Conservation (phyloP, 805 yeast genomes). For the Sugiyamaella marilandica region DNA sequence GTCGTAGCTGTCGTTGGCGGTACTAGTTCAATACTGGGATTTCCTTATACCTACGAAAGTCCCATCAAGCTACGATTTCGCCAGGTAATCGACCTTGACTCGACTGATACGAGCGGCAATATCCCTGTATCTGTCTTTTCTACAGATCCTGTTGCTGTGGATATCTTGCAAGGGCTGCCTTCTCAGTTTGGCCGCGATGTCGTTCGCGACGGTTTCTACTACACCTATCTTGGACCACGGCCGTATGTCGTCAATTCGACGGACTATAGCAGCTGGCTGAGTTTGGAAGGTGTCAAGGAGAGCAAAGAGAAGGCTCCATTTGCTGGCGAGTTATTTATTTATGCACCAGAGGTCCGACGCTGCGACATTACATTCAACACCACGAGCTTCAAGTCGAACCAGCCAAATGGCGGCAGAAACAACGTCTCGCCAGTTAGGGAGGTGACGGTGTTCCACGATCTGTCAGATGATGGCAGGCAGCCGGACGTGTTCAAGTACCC, state of each 20-base stretch:
- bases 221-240: conserved; percentile 47
- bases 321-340: conserved; percentile 55
- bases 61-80: conserved; percentile 73
- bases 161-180: conserved; percentile 58
- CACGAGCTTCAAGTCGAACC: conserved; percentile 36
- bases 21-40: conserved; percentile 30
- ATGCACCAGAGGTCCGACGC: conserved; percentile 56
- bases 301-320: conserved; percentile 33
- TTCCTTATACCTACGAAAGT: conserved; percentile 55
- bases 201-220: conserved; percentile 34
- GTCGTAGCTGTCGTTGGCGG: conserved; percentile 38
- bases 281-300: conserved; percentile 46
- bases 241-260: conserved; percentile 45
- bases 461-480: background rate
- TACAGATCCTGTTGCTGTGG: conserved; percentile 44
- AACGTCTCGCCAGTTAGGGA: conserved; percentile 56
- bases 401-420: conserved; percentile 27
- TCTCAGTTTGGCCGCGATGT: conserved; percentile 41
- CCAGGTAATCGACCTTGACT: conserved; percentile 52
- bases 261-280: conserved; percentile 41
- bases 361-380: conserved; percentile 61
- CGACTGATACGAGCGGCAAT: conserved; percentile 22
- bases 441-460: conserved; percentile 42
- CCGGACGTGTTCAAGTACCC: conserved; percentile 45
- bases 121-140: conserved; percentile 45